phyloP scores from a whole-genome alignment of 1,284 basidiomycete genomes.

The Papiliotrema flavescens region DNA sequence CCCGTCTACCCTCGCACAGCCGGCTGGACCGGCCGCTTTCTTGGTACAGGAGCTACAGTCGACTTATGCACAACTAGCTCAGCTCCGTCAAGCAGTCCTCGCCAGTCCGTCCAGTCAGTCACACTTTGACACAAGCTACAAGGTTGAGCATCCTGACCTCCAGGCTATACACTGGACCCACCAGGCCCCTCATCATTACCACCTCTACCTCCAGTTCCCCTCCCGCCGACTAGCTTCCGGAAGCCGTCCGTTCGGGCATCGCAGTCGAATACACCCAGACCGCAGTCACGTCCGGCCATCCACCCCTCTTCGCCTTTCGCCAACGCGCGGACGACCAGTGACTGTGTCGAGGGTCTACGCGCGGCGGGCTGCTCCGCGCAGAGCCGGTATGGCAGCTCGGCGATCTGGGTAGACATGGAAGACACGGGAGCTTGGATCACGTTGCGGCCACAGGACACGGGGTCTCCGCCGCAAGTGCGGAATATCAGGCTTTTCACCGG shows the following conservation, averaged over 20 bases:
- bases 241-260: not conserved
- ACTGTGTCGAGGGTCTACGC: not conserved
- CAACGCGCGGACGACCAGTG: not conserved
- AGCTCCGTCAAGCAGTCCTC: slow-evolving; percentile 1
- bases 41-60: slow-evolving; percentile 3
- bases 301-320: slow-evolving; percentile 1
- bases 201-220: slow-evolving; percentile 8
- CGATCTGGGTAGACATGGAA: not conserved
- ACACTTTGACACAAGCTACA: too few relatives aligned
- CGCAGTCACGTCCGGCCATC: not conserved
- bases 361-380: not conserved
- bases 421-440: not conserved
- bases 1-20: slow-evolving; percentile 1
- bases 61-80: not conserved
- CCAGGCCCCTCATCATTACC: slow-evolving; percentile 5
- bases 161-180: slow-evolving; percentile 8
- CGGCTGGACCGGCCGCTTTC: not conserved
- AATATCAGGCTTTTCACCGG: not conserved
- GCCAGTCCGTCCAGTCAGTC: not conserved
- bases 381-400: not conserved
- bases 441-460: not conserved
- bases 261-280: not conserved
- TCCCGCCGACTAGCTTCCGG: slow-evolving; percentile 7
- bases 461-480: not conserved
- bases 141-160: not conserved